Base-by-base conservation (phyloP, 2,329 filamentous ascomycete genomes). In the Tympanopsis confertula region DNA sequence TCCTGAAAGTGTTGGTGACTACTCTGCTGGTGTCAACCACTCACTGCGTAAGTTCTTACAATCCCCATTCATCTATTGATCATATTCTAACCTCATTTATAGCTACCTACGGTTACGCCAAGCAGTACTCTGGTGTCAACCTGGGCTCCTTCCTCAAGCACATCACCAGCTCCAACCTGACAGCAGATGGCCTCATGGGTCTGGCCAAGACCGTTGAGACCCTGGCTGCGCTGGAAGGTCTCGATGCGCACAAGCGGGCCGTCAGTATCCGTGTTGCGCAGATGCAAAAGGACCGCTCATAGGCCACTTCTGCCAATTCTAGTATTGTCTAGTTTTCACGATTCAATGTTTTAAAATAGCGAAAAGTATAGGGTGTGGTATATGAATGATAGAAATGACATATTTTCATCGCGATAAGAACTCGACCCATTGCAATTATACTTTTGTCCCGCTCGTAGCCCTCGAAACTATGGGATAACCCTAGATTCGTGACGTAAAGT, bases 71-170 rank as follows among this genome's bases (percentile, higher is more conserved):
- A 26, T 40, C 12, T 26, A 13, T 38, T n/a, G 10, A 17, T 18
- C 14, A 5, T 7, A 26, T 19, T 14, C 39, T 44, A 17, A 45
- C 12, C 26, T 18, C n/a, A 10, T 35, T 20, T 10, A 3, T 48
- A 94, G 87, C 91, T 38, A 98, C 91, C 0, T 98, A 96, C 54
- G 91, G 91, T 29, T 98, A 94, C 52, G 91, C 91, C 36, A 94
- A 94, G 64, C 91, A 98, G 60, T 98, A 98, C 66, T 95, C 87
- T 4, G 91, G 91, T 38, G 91, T 98, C 53, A 98, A 94, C 59
- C 74, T 98, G 4, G 86, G 77, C 20, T 96, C 89, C 2, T 98
- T 95, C 62, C 74, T 94, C 57, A 98, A 98, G 67, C 87, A 96
- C 68, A 95, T 98, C 53, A 98, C 91, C 26, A 91, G 85, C 63